A percentile compares a stretch with the other conserved stretches of the same genome.
These are phyloP conservation scores for Penicillium waksmanii DNA, from an alignment of 495 filamentous ascomycete genomes.

Conservation along the genomic window DNA sequence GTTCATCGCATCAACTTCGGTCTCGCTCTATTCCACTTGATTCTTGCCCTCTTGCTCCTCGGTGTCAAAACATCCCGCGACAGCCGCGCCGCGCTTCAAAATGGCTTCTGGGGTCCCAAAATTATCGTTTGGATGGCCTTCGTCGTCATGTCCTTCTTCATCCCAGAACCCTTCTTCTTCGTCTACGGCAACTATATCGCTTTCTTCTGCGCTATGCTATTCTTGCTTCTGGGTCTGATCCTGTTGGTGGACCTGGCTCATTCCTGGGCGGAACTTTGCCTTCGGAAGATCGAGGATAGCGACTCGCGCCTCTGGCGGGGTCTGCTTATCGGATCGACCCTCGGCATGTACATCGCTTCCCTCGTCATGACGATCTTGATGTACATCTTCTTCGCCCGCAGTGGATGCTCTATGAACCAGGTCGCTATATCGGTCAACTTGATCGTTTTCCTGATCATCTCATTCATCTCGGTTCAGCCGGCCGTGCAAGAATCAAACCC, in stretches of 20 bases:
- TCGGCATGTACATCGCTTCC: conserved; percentile 90
- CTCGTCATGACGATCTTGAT: conserved; percentile 93
- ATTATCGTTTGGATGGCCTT: conserved; percentile 83
- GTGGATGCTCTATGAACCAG: conserved; percentile 93
- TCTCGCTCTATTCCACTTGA: conserved; percentile 88
- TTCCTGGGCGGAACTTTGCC: conserved; percentile 96
- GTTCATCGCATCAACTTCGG: conserved; percentile 98
- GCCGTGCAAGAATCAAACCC: conserved; percentile 89
- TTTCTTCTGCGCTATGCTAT: conserved; percentile 85
- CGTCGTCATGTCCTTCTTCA: conserved; percentile 90
- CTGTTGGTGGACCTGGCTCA: conserved; percentile 95
- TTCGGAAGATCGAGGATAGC: conserved; percentile 87
- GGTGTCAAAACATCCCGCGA: conserved; percentile 88
- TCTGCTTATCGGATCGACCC: conserved; percentile 86
- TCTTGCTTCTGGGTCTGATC: conserved; percentile 89
- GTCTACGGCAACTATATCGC: conserved; percentile 95
- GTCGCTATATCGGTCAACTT: conserved; percentile 79
- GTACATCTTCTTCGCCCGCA: conserved; percentile 92
- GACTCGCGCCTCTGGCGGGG: conserved; percentile 85
- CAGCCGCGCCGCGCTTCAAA: conserved; percentile 85
- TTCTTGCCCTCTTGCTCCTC: conserved; percentile 80
- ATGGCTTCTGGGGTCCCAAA: conserved; percentile 91
- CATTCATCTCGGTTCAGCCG: conserved; percentile 85
- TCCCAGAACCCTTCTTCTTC: conserved; percentile 93
- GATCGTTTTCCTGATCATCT: conserved; percentile 79